Base-by-base conservation (phyloP, 768 basidiomycete species). In the Boletus speciosus region DNA sequence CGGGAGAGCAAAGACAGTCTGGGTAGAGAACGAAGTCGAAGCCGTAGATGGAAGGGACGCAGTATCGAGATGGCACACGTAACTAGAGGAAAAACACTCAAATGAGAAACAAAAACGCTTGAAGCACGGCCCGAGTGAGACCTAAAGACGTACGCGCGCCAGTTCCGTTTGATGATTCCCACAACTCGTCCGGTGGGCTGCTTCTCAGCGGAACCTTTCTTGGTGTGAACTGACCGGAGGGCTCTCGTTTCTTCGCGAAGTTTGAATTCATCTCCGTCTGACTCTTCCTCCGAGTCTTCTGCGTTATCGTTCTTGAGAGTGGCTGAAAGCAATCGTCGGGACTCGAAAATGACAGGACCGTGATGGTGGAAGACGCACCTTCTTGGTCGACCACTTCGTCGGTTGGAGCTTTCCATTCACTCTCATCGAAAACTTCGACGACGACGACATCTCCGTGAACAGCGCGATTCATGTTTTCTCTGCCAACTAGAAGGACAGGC, bases 301-400 rank as follows among this genome's bases (percentile, higher is more conserved):
- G 85, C 90, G 58, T 96, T 86, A 58, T 97, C 94, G 62, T 96
- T 85, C 67, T 85, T 88, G 21, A 93, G 75, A 2, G 89, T 88
- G 3, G 85, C 90, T 93, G 39, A 45, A 49, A 31, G 51, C 44
- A 48, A 53, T 36, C 6, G 31, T 46, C 35, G 45, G n/a, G n/a
- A 40, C 21, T 34, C 38, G 42, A 10, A 51, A 14, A 38, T 14
- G 47, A 40, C 52, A 40, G 27, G 41, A 46, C 7, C 5, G 36
- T 29, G 47, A 47, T 7, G 41, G 27, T 43, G 38, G 27, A 42
- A 39, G 31, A 68, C 81, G 59, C 56, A 90, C 93, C 74, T 60
- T 98, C 95, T 73, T 93, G 90, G 66, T 98, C 96, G 1, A 98
- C 82, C 1, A 98, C 94, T 64, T 96, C 91, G 59, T 97, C 88